Percentiles rank a stretch among this genome's conserved stretches.
phyloP scores from a whole-genome alignment of 169 alveolate genomes.

The Condylostoma magnum region DNA sequence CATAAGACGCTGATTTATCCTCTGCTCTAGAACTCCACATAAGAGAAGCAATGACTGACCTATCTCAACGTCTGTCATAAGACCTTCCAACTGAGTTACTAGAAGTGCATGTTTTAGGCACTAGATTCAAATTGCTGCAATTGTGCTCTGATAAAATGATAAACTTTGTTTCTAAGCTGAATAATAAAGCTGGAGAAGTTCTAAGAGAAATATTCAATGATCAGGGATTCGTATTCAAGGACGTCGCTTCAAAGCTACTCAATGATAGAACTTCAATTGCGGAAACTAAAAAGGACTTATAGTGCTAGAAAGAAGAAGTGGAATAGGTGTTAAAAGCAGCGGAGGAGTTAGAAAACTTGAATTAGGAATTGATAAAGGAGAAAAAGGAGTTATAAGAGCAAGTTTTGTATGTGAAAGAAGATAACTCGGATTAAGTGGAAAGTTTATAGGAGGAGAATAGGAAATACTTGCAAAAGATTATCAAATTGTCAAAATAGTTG shows the following conservation, averaged over 20 bases:
- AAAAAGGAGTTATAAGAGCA: conserved; percentile 25
- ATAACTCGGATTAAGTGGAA: conserved; percentile 40
- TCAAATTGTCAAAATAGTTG: conserved; percentile 49
- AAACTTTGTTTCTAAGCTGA: conserved; percentile 40
- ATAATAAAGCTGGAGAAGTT: conserved; percentile 9
- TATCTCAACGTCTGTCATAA: conserved; percentile 29
- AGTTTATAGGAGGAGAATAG: conserved; percentile 76
- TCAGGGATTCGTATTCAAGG: background rate
- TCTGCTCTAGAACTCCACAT: conserved; percentile 52
- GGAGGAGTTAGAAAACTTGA: conserved; percentile 48
- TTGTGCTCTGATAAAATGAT: conserved; percentile 47
- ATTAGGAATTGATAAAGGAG: background rate
- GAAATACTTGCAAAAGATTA: conserved; percentile 55
- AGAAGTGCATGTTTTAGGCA: conserved; percentile 39
- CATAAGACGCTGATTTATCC: conserved; percentile 47
- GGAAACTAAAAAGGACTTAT: background rate
- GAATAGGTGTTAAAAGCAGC: conserved; percentile 66
- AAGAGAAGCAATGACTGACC: conserved; percentile 49
- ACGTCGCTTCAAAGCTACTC: background rate
- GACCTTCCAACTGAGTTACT: background rate
- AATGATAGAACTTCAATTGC: background rate
- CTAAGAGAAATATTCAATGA: conserved; percentile 1
- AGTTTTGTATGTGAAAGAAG: conserved; percentile 43
- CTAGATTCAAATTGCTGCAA: conserved; percentile 50
- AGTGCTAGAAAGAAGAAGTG: conserved; percentile 37